Conservation (phyloP, 208 protist species). For the Leishmania braziliensis region DNA sequence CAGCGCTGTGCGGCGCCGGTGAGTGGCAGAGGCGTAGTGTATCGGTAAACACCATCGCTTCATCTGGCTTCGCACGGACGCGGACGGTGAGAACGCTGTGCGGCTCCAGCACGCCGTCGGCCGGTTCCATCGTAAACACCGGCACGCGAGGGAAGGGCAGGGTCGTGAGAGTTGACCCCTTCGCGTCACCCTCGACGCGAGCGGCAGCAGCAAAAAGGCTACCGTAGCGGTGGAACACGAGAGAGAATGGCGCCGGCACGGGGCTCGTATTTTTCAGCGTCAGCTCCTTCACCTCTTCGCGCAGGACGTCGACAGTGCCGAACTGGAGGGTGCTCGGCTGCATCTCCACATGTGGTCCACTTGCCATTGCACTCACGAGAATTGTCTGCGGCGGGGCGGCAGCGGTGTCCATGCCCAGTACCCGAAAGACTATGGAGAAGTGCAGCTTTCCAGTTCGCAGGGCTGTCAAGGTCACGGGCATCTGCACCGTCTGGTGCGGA, state of each 20-base stretch:
- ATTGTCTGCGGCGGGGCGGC: slow-evolving; percentile 45
- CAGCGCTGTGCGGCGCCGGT: background rate
- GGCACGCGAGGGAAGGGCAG: slow-evolving; percentile 25
- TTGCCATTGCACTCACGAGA: slow-evolving; percentile 67
- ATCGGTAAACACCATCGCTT: slow-evolving; percentile 85
- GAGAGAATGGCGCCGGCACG: slow-evolving; percentile 61
- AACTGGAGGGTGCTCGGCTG: slow-evolving; percentile 65
- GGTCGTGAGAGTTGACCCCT: background rate
- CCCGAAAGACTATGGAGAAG: slow-evolving; percentile 79
- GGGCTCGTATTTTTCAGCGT: slow-evolving; percentile 84
- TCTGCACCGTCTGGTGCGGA: slow-evolving; percentile 48
- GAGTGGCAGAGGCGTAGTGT: slow-evolving; percentile 60
- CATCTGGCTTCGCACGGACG: slow-evolving; percentile 84
- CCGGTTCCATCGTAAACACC: slow-evolving; percentile 49
- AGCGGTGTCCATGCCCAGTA: slow-evolving; percentile 62
- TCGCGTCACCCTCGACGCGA: background rate
- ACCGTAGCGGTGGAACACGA: slow-evolving; percentile 35
- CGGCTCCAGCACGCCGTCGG: slow-evolving; percentile 63
- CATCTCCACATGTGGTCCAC: slow-evolving; percentile 79
- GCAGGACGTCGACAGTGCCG: slow-evolving; percentile 70
- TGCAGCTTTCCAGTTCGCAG: slow-evolving; percentile 76
- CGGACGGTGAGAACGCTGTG: slow-evolving; percentile 52
- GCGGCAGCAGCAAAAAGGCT: background rate
- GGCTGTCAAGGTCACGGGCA: slow-evolving; percentile 81
- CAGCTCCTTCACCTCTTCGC: slow-evolving; percentile 41